These are phyloP conservation scores for Linderniella brevidens DNA, from an alignment of 257 asterid species.

Conservation along the genomic window DNA sequence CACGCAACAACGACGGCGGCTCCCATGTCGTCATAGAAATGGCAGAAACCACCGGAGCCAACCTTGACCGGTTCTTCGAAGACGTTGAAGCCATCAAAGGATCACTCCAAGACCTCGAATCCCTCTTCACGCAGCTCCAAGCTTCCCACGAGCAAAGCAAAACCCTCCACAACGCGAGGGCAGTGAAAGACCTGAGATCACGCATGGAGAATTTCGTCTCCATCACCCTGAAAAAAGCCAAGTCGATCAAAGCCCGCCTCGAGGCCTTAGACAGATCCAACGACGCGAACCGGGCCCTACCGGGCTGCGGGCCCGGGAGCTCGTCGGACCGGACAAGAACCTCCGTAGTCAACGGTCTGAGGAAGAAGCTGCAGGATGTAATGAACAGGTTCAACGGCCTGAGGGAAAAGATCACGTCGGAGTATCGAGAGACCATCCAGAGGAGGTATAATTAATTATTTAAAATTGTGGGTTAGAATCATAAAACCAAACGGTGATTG, in stretches of 20 bases:
- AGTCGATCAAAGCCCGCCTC: slow-evolving; percentile 32
- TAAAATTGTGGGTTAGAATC: no score
- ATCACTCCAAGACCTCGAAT: slow-evolving; percentile 24
- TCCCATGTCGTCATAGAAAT: neutral
- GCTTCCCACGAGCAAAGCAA: slow-evolving; percentile 22
- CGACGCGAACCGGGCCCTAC: slow-evolving; percentile 20
- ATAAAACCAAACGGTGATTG: no score
- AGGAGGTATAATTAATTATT: slow-evolving; percentile 37
- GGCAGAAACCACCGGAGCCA: slow-evolving; percentile 20
- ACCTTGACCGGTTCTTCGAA: slow-evolving; percentile 40
- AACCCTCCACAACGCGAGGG: slow-evolving; percentile 12
- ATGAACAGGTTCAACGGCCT: slow-evolving; percentile 26
- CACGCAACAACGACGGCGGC: slow-evolving; percentile 30
- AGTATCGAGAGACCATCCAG: slow-evolving; percentile 46
- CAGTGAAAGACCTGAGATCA: slow-evolving; percentile 25
- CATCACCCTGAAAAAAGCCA: slow-evolving; percentile 33
- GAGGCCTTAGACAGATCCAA: slow-evolving; percentile 37
- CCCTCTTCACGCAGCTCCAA: slow-evolving; percentile 23
- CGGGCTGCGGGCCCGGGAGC: slow-evolving; percentile 32
- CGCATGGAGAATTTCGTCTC: slow-evolving; percentile 20
- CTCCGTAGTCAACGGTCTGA: slow-evolving; percentile 29
- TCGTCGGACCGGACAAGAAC: slow-evolving; percentile 28
- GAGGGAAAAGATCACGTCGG: slow-evolving; percentile 28
- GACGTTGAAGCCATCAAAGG: slow-evolving; percentile 34
- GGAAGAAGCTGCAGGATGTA: slow-evolving; percentile 27